These are phyloP conservation scores for Lactifluus hygrophoroides DNA, from an alignment of 768 basidiomycete genomes.

Conservation along the genomic window DNA sequence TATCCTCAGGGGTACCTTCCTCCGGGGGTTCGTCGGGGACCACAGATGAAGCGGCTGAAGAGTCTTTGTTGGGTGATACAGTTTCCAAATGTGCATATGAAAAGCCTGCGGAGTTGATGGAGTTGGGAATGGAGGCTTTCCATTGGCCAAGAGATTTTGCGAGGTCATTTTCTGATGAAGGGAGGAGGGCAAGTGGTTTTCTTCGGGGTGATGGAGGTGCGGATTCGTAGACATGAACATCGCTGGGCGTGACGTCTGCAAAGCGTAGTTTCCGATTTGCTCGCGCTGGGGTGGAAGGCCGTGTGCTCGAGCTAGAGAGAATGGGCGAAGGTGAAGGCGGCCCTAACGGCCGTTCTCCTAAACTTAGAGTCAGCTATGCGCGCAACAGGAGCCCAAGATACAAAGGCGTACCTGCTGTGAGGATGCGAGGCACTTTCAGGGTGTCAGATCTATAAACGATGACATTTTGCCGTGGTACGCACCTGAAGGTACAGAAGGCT, in stretches of 20 bases:
- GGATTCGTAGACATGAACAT: constrained; percentile 78
- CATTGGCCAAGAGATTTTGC: constrained; percentile 35
- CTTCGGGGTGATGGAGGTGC: constrained; percentile 68
- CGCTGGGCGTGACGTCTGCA: constrained; percentile 62
- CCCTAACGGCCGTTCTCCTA: not conserved
- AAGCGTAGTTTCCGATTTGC: constrained; percentile 53
- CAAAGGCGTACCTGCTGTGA: not conserved
- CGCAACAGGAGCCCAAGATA: not conserved
- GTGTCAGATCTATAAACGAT: not conserved
- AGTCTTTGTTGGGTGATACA: not conserved
- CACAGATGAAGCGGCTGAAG: not conserved
- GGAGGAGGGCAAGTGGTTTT: constrained; percentile 48
- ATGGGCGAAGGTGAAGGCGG: constrained; percentile 31
- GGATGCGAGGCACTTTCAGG: not conserved
- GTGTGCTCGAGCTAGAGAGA: constrained; percentile 41
- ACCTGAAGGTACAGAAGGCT: not conserved
- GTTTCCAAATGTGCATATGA: not conserved
- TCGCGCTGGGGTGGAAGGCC: constrained; percentile 46
- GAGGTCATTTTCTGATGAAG: constrained; percentile 33
- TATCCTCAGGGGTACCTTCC: constrained; percentile 76
- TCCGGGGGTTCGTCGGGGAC: constrained; percentile 31
- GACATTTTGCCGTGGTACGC: not conserved
- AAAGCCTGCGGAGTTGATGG: not conserved
- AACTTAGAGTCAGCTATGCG: not conserved
- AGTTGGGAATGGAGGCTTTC: constrained; percentile 15